Conservation (phyloP, 441 rosid species). For the Codiaeum variegatum region DNA sequence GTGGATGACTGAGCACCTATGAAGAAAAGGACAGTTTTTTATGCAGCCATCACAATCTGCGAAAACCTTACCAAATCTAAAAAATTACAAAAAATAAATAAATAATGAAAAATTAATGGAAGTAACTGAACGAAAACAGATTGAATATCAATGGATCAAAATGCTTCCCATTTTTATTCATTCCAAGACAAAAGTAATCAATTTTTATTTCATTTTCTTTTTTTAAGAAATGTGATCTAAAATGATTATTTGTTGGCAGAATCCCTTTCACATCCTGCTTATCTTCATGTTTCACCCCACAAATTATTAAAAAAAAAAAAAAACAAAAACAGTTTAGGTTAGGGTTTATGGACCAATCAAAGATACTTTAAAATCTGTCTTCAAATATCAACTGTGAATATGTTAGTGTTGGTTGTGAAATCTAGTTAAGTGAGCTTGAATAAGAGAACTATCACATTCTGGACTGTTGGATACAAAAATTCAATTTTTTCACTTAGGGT, state of each 20-base stretch:
- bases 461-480: neutral
- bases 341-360: neutral
- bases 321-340: neutral
- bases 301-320: too few species aligned
- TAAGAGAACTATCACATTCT: neutral
- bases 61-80: neutral
- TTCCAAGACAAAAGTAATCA: neutral
- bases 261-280: conserved; percentile 33
- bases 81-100: neutral
- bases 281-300: conserved; percentile 18
- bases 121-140: conserved; percentile 31
- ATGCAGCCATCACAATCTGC: conserved; percentile 1
- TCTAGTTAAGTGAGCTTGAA: neutral
- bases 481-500: neutral
- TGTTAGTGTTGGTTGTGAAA: neutral
- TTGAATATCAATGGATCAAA: conserved; percentile 48
- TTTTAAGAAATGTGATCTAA: neutral
- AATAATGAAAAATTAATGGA: conserved; percentile 44
- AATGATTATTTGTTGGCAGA: conserved; percentile 34
- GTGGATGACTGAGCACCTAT: conserved; percentile 21
- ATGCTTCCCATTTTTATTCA: conserved; percentile 15
- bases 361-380: neutral
- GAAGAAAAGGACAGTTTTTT: conserved; percentile 31
- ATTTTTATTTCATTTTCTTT: neutral
- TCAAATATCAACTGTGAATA: neutral